phyloP scores from a whole-genome alignment of 345 rosid species.

The Clausena lansium region DNA sequence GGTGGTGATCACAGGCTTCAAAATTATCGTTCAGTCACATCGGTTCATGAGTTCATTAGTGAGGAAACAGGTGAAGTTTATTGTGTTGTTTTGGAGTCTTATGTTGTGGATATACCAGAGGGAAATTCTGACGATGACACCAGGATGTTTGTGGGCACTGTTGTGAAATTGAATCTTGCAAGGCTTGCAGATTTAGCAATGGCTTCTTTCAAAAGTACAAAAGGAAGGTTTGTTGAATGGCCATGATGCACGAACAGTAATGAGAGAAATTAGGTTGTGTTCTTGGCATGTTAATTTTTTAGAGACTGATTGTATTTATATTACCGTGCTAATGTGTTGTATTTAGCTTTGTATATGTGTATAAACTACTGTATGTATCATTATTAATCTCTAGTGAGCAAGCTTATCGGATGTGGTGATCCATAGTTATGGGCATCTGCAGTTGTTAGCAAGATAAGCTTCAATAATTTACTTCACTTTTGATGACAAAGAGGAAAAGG shows the following conservation, averaged over 20 bases:
- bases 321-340: too few species aligned
- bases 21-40: constrained; percentile 38
- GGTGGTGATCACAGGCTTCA: constrained; percentile 40
- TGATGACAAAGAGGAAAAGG: too few species aligned
- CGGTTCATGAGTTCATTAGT: neutral
- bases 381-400: neutral
- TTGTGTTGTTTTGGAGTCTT: constrained; percentile 12
- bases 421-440: neutral
- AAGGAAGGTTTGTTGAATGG: neutral
- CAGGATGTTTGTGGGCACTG: constrained; percentile 6
- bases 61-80: neutral
- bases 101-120: constrained; percentile 10
- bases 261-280: neutral
- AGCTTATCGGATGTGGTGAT: neutral
- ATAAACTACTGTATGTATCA: neutral
- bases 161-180: constrained; percentile 15
- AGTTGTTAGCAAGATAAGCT: too few species aligned
- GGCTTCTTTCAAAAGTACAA: neutral
- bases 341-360: neutral
- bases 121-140: constrained; percentile 17
- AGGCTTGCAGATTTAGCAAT: constrained; percentile 9
- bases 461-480: too few species aligned
- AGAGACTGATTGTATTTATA: neutral
- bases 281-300: neutral
- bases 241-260: neutral